A percentile compares a stretch with the other conserved stretches of the same genome.
Conservation (phyloP, 202 grass and related monocot species). For the Brachypodium distachyon region DNA sequence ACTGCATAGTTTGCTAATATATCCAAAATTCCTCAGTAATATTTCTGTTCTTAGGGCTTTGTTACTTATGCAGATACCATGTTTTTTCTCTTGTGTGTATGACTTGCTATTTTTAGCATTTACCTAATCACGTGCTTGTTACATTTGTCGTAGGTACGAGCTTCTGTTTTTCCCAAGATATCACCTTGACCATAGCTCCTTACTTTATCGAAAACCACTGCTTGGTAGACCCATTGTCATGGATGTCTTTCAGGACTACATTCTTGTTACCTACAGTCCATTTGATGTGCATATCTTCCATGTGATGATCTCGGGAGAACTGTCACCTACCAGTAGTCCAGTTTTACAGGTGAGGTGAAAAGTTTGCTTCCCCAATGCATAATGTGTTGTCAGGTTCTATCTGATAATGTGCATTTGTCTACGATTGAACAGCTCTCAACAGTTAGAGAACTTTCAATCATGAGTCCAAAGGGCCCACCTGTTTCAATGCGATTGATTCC, state of each 20-base stretch:
- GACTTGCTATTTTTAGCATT: constrained; percentile 26
- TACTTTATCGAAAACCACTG: constrained; percentile 79
- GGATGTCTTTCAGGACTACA: constrained; percentile 89
- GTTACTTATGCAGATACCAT: not conserved
- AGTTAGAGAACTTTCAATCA: constrained; percentile 94
- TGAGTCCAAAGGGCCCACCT: constrained; percentile 90
- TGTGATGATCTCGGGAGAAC: constrained; percentile 76
- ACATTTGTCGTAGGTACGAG: constrained; percentile 67
- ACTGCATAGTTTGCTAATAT: constrained; percentile 4
- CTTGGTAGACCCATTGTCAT: constrained; percentile 93
- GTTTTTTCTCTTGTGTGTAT: not conserved
- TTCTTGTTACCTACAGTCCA: constrained; percentile 93
- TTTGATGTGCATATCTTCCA: constrained; percentile 99
- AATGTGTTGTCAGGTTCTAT: not conserved
- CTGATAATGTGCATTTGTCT: constrained; percentile 10
- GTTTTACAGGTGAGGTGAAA: constrained; percentile 75
- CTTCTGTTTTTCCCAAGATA: constrained; percentile 98
- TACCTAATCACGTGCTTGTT: constrained; percentile 24
- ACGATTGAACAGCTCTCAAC: constrained; percentile 67
- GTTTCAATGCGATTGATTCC: constrained; percentile 94
- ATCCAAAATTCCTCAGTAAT: not conserved
- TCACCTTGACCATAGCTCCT: constrained; percentile 97
- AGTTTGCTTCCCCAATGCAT: not conserved
- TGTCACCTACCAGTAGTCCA: constrained; percentile 71
- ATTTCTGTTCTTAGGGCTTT: not conserved